phyloP scores from a whole-genome alignment of 2,329 filamentous ascomycete species.

The Colletotrichum tropicale region DNA sequence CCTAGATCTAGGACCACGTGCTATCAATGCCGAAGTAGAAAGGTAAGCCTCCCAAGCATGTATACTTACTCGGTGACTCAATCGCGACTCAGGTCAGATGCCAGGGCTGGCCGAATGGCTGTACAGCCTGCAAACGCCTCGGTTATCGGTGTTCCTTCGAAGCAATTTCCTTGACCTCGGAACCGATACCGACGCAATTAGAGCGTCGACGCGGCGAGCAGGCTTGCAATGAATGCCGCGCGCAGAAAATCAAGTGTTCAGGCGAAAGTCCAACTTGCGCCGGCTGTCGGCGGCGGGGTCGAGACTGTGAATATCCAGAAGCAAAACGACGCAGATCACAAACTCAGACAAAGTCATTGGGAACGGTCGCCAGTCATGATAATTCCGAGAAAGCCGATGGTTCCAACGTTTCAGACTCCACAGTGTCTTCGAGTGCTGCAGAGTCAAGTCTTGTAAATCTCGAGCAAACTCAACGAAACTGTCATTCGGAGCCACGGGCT shows the following conservation, averaged over 20 bases:
- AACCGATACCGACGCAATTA: neutral
- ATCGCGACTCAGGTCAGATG: neutral
- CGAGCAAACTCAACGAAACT: neutral
- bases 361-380: neutral
- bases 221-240: neutral
- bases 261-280: neutral
- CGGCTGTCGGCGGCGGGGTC: neutral
- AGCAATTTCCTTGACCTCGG: neutral
- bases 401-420: neutral
- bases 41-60: neutral
- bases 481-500: neutral
- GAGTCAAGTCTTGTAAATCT: neutral
- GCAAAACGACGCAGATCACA: neutral
- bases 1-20: neutral
- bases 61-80: neutral
- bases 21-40: neutral
- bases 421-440: neutral
- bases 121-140: neutral
- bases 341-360: neutral
- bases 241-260: neutral
- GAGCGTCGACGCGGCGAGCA: neutral
- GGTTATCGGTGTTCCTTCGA: neutral
- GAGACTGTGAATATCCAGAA: neutral
- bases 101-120: neutral
- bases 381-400: neutral